Percentiles rank a stretch among this genome's conserved stretches.
These are phyloP conservation scores for Baudoinia panamericana DNA, from an alignment of 495 filamentous ascomycete genomes.

Conservation along the genomic window DNA sequence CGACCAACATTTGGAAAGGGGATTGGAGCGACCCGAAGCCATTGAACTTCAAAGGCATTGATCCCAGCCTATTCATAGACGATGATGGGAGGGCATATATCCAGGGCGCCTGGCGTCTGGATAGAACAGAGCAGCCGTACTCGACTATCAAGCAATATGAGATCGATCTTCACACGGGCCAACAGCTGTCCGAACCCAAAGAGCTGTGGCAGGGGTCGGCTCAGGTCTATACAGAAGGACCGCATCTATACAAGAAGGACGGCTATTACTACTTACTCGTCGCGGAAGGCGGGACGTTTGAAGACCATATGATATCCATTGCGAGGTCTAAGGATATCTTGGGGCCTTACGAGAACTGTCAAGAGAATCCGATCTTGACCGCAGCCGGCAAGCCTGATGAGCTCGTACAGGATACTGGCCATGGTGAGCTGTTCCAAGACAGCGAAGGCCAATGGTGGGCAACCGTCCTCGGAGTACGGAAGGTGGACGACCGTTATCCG, in stretches of 20 bases:
- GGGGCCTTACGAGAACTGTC: conserved; percentile 41
- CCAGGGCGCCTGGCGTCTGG: background rate
- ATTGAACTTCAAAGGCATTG: conserved; percentile 3
- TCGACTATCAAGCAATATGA: conserved; percentile 1
- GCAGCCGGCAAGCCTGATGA: conserved; percentile 3
- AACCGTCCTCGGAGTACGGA: too few relatives aligned
- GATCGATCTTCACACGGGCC: conserved; percentile 29
- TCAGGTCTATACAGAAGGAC: conserved; percentile 44
- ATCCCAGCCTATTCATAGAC: conserved; percentile 4
- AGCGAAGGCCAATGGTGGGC: too few relatives aligned
- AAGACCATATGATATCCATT: conserved; percentile 41
- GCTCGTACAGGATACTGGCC: conserved; percentile 42
- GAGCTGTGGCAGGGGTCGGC: conserved; percentile 45
- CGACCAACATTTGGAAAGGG: conserved; percentile 25
- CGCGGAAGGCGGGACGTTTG: conserved; percentile 50
- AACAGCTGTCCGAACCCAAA: conserved; percentile 25
- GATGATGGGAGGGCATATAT: conserved; percentile 1
- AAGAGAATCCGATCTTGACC: conserved; percentile 5
- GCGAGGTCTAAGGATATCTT: conserved; percentile 40
- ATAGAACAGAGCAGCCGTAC: too few relatives aligned
- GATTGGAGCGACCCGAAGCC: conserved; percentile 5
- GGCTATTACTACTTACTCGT: conserved; percentile 46
- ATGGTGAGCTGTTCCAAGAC: too few relatives aligned
- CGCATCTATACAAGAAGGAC: conserved; percentile 46
- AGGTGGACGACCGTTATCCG: too few relatives aligned